Percentiles rank a stretch among this genome's conserved stretches.
Conservation (phyloP, 192 early-diverging fungal genomes). For the Funneliformis mosseae region DNA sequence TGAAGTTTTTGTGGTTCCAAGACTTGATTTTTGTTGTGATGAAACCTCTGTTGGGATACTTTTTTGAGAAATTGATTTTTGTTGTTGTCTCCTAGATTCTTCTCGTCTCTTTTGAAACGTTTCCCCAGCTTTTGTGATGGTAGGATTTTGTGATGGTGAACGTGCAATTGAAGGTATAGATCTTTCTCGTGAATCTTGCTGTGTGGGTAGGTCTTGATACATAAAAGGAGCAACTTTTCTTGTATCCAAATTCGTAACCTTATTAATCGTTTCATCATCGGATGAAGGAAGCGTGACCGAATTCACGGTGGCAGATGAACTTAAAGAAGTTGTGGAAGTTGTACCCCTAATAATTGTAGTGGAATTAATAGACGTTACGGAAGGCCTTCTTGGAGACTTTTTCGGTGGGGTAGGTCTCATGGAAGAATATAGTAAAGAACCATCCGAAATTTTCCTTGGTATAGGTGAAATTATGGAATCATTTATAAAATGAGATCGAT, state of each 20-base stretch:
- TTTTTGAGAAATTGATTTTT: neutral
- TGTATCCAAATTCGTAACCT: neutral
- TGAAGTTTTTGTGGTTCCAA: too few species aligned
- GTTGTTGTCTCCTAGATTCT: neutral
- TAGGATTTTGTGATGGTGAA: too few species aligned
- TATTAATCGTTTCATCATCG: neutral
- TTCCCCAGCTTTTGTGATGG: neutral
- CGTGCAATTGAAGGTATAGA: neutral
- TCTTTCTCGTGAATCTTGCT: too few species aligned
- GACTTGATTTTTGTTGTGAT: too few species aligned
- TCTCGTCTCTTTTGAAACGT: neutral
- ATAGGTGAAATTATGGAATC: neutral
- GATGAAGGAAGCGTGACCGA: neutral
- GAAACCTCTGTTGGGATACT: too few species aligned
- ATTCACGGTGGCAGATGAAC: neutral
- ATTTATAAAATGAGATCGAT: neutral
- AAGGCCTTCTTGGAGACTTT: neutral
- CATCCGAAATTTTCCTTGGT: neutral
- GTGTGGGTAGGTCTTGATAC: neutral
- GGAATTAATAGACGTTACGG: neutral
- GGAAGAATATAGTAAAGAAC: neutral
- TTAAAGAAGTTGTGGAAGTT: constrained; percentile 2
- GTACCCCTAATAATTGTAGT: neutral
- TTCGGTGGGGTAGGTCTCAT: neutral
- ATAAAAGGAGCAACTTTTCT: neutral